Evolutionary conservation across 805 yeast species (phyloP), one percentile per base, ranked within the genome.

Genomic region (Ogataea paradorogensis): DNA sequence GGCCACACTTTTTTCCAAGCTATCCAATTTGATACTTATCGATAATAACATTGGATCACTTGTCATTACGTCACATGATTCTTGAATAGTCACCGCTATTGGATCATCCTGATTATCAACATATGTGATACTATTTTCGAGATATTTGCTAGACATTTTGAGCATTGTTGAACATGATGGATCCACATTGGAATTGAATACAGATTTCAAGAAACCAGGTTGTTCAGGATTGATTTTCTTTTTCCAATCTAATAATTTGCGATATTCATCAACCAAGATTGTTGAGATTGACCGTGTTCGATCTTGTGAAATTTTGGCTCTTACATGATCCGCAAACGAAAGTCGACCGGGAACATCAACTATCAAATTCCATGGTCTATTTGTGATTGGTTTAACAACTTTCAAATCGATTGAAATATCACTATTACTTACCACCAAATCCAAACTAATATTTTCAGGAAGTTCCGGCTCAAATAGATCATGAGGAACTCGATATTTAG

Each of bases 21-120:
- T 74, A 40, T 73, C 82, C 45, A 84, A 63, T 52, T 83, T 83
- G 5, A 84, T 73, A 46, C 77, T 71, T 1, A 81, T 72, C 35
- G 83, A 75, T 27, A 82, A 66, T 38, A 84, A 57, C 7, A 76
- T 69, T 2, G 90, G 90, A 51, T 84, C 91, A 16, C 84, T 80
- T 3, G 82, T 73, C 20, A 78, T 70, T 3, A 80, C 78, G 43
- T 77, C 78, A 15, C 80, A 62, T 41, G 76, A 78, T 43, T 75
- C 81, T 45, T 66, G 62, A 18, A 82, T 78, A 53, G 78, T 76
- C 18, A 82, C 89, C 30, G 82, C 87, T 48, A 42, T 40, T 6
- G 66, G 58, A 2, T 49, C 33, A 9, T 54, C 53, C 7, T 48
- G 43, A 35, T 64, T 67, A 29, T 67, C 65, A 42, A 74, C 64